Percentiles rank a stretch among this genome's conserved stretches.
These are phyloP conservation scores for Glarea lozoyensis DNA, from an alignment of 495 filamentous ascomycete genomes.

Conservation along the genomic window DNA sequence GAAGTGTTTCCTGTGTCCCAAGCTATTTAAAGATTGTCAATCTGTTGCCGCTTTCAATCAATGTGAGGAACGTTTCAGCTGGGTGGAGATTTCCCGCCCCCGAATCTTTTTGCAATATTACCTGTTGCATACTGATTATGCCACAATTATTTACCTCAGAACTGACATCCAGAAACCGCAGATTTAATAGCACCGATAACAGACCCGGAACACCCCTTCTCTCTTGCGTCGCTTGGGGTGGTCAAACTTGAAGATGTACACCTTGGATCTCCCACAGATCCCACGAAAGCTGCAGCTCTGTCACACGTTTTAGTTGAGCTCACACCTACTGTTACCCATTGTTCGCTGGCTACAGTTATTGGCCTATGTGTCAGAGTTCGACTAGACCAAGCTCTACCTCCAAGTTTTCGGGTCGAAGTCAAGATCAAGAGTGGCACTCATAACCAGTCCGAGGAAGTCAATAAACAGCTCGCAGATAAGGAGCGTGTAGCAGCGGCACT, in stretches of 20 bases:
- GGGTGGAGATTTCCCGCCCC: too few relatives aligned
- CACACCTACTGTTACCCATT: conserved; percentile 97
- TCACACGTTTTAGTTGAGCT: conserved; percentile 58
- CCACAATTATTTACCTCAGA: too few relatives aligned
- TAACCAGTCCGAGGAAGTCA: conserved; percentile 86
- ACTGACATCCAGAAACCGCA: too few relatives aligned
- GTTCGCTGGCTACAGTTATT: conserved; percentile 92
- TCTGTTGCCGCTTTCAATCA: background rate
- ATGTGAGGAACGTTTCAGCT: conserved; percentile 13
- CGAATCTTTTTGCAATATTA: too few relatives aligned
- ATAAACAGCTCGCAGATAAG: conserved; percentile 93
- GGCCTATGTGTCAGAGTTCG: conserved; percentile 87
- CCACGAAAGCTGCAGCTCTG: conserved; percentile 37
- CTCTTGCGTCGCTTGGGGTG: conserved; percentile 83
- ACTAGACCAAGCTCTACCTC: conserved; percentile 81
- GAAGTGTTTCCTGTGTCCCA: background rate
- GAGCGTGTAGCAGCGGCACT: conserved; percentile 90
- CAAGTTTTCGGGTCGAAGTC: conserved; percentile 88
- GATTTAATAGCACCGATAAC: conserved; percentile 91
- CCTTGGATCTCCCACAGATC: conserved; percentile 50
- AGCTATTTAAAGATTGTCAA: background rate
- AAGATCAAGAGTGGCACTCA: conserved; percentile 95
- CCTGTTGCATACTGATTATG: too few relatives aligned
- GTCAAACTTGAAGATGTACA: conserved; percentile 88
- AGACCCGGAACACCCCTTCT: conserved; percentile 93